These are phyloP conservation scores for Fusarium sp. DNA, from an alignment of 2,329 filamentous ascomycete genomes.

Conservation along the genomic window DNA sequence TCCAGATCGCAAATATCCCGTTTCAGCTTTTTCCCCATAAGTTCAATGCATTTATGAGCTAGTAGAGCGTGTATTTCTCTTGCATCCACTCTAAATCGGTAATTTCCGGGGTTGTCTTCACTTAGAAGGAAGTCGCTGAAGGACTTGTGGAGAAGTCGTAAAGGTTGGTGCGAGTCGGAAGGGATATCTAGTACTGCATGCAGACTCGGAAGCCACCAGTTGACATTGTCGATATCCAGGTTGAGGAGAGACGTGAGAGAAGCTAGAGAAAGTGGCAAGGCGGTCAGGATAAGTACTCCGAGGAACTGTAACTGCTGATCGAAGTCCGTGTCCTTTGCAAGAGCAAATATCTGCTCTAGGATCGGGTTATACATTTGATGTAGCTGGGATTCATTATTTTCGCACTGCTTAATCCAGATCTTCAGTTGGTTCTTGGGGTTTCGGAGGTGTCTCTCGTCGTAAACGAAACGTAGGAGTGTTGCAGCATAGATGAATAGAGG, in stretches of 20 bases:
- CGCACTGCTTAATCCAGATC: not conserved
- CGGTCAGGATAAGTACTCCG: not conserved
- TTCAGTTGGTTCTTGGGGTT: not conserved
- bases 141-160: not conserved
- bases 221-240: not conserved
- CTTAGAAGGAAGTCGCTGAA: not conserved
- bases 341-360: not conserved
- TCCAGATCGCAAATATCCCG: not conserved
- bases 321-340: not conserved
- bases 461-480: not conserved
- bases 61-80: not conserved
- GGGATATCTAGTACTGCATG: not conserved
- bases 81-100: too few species aligned
- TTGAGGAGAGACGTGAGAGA: not conserved
- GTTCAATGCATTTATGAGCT: not conserved
- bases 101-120: too few species aligned
- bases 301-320: not conserved
- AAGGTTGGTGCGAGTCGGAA: not conserved
- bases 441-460: not conserved
- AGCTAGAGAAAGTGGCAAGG: not conserved
- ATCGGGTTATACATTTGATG: not conserved
- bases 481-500: not conserved
- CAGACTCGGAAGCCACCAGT: not conserved
- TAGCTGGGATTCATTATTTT: not conserved
- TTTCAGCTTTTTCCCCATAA: accelerated